Base-by-base conservation (phyloP, 805 yeast genomes). In the Candida jianshihensis region DNA sequence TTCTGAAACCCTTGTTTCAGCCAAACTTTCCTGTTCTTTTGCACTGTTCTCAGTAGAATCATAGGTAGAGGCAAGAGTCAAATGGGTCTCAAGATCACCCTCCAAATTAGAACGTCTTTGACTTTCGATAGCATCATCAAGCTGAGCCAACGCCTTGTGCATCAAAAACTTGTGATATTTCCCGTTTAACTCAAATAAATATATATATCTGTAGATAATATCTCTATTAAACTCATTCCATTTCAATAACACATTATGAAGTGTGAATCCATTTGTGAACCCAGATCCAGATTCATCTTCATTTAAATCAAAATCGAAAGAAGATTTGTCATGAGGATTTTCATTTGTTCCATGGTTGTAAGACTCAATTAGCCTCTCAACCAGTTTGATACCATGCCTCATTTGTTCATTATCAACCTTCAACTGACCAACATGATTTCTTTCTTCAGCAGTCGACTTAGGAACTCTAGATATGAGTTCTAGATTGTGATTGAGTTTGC, bases 151-250 rank as follows among this genome's bases (percentile, higher is more conserved):
- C 0, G 83, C 72, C 21, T 66, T 70, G 34, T 72, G 66, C 12
- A 71, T 61, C 40, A 70, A 44, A 28, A 70, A 70, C 34, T 63
- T 64, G 1, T 60, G 44, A 22, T 64, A 57, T 10, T 73, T 71
- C 18, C 64, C 60, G 18, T 74, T 59, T 35, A 68, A 54, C 10
- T 64, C 68, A 22, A 74, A 55, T 31, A 70, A 61, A 38, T 73
- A 72, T 18, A 78, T 53, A 48, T 81, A 85, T 30, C 75, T 70
- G 53, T 73, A 70, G 31, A 86, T 60, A 11, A 73, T 61, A 48
- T 87, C 76, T 38, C 96, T 64, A 9, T 78, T 70, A 4, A 62
- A 53, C 41, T 82, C 78, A 56, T 83, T 81, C 96, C 96, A 88
- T 46, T 78, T 82, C 46, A 88, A 53, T 48, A 79, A 74, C 56